Conservation (phyloP, 2,329 filamentous ascomycete species). For the Penicillium sclerotigenum region DNA sequence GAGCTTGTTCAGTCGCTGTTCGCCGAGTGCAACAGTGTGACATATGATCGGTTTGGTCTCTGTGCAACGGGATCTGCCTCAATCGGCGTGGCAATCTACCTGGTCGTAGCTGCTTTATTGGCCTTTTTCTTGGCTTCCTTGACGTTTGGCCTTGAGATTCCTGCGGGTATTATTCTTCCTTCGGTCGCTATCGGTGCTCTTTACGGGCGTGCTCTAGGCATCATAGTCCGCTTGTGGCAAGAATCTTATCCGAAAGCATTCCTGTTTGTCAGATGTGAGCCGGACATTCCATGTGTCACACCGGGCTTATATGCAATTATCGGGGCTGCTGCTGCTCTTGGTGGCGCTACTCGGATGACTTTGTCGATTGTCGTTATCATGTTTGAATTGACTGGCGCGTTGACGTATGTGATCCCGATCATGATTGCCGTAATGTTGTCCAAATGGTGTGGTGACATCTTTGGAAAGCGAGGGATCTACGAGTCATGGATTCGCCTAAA, state of each 20-base stretch:
- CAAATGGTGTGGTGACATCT: slow-evolving; percentile 97
- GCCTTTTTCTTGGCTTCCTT: slow-evolving; percentile 82
- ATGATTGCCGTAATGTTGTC: slow-evolving; percentile 98
- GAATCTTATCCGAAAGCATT: slow-evolving; percentile 72
- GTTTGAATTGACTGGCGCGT: slow-evolving; percentile 94
- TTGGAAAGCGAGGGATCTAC: slow-evolving; percentile 90
- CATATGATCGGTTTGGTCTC: slow-evolving; percentile 83
- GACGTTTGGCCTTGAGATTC: slow-evolving; percentile 91
- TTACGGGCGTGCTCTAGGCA: slow-evolving; percentile 82
- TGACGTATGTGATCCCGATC: slow-evolving; percentile 95
- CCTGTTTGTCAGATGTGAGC: slow-evolving; percentile 75
- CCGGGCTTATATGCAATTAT: slow-evolving; percentile 96
- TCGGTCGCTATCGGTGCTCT: slow-evolving; percentile 95
- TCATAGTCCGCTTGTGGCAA: slow-evolving; percentile 86
- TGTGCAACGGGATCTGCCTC: slow-evolving; percentile 85
- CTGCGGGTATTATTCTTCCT: slow-evolving; percentile 90
- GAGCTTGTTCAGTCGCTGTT: slow-evolving; percentile 91
- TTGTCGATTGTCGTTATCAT: slow-evolving; percentile 99
- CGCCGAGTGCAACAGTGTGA: slow-evolving; percentile 77
- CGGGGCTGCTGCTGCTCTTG: slow-evolving; percentile 88
- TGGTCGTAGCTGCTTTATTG: slow-evolving; percentile 76
- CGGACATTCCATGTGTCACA: slow-evolving; percentile 82
- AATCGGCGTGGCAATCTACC: slow-evolving; percentile 73
- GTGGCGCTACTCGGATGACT: slow-evolving; percentile 91
- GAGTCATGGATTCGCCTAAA: slow-evolving; percentile 97